These are phyloP conservation scores for Aspergillus leporis DNA, from an alignment of 495 filamentous ascomycete species.

Conservation along the genomic window DNA sequence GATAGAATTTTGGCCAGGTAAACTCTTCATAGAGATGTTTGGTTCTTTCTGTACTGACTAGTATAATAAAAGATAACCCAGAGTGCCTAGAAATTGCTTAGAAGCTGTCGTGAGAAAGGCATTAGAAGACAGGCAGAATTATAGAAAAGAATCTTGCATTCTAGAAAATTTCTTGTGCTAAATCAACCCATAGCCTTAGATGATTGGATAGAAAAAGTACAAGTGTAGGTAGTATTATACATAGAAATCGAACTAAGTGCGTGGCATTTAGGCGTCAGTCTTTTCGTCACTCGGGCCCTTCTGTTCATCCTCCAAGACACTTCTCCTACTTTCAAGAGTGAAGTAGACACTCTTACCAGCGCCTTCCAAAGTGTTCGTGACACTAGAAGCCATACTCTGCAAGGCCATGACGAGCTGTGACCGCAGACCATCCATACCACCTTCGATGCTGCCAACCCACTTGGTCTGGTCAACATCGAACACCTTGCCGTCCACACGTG, in stretches of 20 bases:
- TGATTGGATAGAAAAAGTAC: slow-evolving; percentile 11
- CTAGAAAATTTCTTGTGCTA: slow-evolving; percentile 21
- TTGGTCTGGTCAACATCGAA: slow-evolving; percentile 78
- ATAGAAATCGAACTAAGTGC: slow-evolving; percentile 23
- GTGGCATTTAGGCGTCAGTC: slow-evolving; percentile 34
- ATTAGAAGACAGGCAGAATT: background rate
- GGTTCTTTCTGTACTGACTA: too few relatives aligned
- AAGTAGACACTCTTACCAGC: slow-evolving; percentile 78
- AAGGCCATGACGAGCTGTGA: slow-evolving; percentile 78
- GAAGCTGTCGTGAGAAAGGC: background rate
- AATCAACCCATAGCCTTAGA: slow-evolving; percentile 22
- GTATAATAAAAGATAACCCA: too few relatives aligned
- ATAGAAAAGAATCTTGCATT: slow-evolving; percentile 3
- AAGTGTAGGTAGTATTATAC: slow-evolving; percentile 37
- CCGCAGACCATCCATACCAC: slow-evolving; percentile 78
- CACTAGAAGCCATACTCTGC: slow-evolving; percentile 69
- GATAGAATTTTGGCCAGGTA: too few relatives aligned
- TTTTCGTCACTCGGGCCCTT: slow-evolving; percentile 36
- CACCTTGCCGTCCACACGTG: slow-evolving; percentile 75
- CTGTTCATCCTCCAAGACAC: slow-evolving; percentile 73
- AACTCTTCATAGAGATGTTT: too few relatives aligned
- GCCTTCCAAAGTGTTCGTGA: slow-evolving; percentile 74
- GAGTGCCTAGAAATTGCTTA: too few relatives aligned
- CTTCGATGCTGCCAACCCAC: slow-evolving; percentile 83
- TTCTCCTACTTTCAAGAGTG: slow-evolving; percentile 76